Base-by-base conservation (phyloP, 2,329 filamentous ascomycete species). In the Beauveria varroae region DNA sequence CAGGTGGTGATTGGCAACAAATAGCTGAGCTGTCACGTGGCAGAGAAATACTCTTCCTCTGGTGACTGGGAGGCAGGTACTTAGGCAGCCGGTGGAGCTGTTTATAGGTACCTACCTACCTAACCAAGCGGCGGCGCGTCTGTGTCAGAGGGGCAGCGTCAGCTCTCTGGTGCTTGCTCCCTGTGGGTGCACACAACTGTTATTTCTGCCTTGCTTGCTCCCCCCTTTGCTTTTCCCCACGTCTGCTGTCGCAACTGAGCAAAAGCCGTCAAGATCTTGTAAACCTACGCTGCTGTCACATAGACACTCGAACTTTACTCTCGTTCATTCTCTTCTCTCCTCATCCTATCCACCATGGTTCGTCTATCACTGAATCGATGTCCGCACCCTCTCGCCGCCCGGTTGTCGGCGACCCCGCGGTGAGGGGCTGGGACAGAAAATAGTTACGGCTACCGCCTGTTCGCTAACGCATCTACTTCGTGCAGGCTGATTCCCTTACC, bases 401-500 rank as follows among this genome's bases (percentile, higher is more conserved):
- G 20, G 16, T 51, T 47, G 47, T 51, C 40, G 41, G 49, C 47
- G 61, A 64, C 63, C 63, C 64, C 63, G 61, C 65, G 64, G 56
- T 63, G 71, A 73, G 68, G 68, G 68, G 69, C 67, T 68, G 63
- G 61, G 46, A 61, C 60, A 62, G 65, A 44, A 61, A 44, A 34
- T 12, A 24, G 34, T 22, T 26, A 62, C 22, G 14, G 30, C 49
- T 49, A 49, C 57, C 50, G 56, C 18, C 40, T 57, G 40, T 50
- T 59, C n/a, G 64, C 70, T 69, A 64, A 74, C 69, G 57, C 46
- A 62, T 56, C 61, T 62, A 57, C 65, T 60, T 57, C 53, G 44
- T 60, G 61, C 76, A 98, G 93, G 93, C 93, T 77, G 95, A 99
- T 78, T 93, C 93, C 78, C 89, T 99, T 74, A 98, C 95, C 71